Percentiles rank a stretch among this genome's conserved stretches.
phyloP scores from a whole-genome alignment of 179 eudicot genomes.

The Drosera spatulata region DNA sequence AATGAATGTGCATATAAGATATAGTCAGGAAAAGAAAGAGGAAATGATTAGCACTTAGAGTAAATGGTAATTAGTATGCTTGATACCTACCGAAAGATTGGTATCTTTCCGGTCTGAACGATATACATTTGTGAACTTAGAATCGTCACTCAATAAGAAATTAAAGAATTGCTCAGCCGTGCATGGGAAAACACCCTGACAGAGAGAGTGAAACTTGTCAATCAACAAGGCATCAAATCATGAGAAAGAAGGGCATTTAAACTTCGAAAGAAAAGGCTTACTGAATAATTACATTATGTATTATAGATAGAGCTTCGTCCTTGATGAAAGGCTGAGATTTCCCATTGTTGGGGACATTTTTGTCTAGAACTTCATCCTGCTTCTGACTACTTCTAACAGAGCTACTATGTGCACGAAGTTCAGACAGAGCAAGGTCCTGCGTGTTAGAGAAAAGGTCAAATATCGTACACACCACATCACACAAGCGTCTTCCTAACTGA shows the following conservation, averaged over 20 bases:
- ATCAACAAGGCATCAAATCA: not conserved
- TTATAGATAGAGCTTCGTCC: slow-evolving; percentile 61
- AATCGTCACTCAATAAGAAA: slow-evolving; percentile 59
- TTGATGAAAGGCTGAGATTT: slow-evolving; percentile 73
- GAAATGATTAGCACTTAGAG: too few relatives aligned
- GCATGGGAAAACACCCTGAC: slow-evolving; percentile 65
- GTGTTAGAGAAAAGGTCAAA: slow-evolving; percentile 7
- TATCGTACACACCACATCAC: not conserved
- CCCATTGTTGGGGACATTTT: slow-evolving; percentile 33
- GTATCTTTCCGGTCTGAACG: slow-evolving; percentile 72
- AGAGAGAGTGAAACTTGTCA: slow-evolving; percentile 3
- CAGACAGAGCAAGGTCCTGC: slow-evolving; percentile 75
- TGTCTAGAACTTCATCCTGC: slow-evolving; percentile 37
- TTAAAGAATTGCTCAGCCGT: slow-evolving; percentile 78
- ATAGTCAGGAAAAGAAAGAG: not conserved
- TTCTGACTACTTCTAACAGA: slow-evolving; percentile 38
- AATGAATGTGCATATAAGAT: not conserved
- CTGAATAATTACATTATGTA: slow-evolving; percentile 43
- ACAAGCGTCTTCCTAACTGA: too few relatives aligned
- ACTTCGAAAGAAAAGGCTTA: not conserved
- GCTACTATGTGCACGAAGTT: slow-evolving; percentile 81
- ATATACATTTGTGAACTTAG: slow-evolving; percentile 53
- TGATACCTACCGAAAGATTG: slow-evolving; percentile 51
- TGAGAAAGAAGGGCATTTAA: slow-evolving; percentile 1
- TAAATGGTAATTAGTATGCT: too few relatives aligned